These are phyloP conservation scores for Arachis stenosperma DNA, from an alignment of 306 rosid species.

Conservation along the genomic window DNA sequence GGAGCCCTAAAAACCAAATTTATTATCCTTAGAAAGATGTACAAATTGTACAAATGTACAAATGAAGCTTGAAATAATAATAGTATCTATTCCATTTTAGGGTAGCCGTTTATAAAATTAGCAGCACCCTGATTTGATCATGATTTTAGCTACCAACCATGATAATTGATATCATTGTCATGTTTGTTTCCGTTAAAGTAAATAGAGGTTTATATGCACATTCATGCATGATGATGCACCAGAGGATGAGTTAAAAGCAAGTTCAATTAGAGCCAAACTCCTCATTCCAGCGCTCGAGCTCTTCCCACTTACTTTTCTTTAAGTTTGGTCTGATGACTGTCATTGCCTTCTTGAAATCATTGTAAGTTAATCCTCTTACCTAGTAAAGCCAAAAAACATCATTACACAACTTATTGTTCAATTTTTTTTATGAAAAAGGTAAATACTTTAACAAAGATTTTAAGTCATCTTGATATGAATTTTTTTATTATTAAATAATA, in stretches of 20 bases:
- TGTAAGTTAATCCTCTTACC: conserved; percentile 50
- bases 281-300: conserved; percentile 85
- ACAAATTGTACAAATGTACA: neutral
- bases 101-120: conserved; percentile 27
- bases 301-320: conserved; percentile 93
- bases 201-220: neutral
- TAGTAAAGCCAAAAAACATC: conserved; percentile 31
- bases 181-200: conserved; percentile 27
- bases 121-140: conserved; percentile 7
- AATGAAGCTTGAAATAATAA: conserved; percentile 1
- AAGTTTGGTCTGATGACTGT: conserved; percentile 75
- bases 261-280: conserved; percentile 87
- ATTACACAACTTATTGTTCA: neutral
- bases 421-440: too few species aligned
- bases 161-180: conserved; percentile 1
- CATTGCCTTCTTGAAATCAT: too few species aligned
- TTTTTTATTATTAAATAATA: too few species aligned
- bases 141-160: conserved; percentile 15
- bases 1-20: neutral
- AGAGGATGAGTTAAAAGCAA: conserved; percentile 14
- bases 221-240: neutral
- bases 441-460: too few species aligned
- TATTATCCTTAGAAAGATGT: neutral
- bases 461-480: too few species aligned
- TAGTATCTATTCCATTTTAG: conserved; percentile 29